These are phyloP conservation scores for Alternaria burnsii DNA, from an alignment of 2,329 filamentous ascomycete species.

Conservation along the genomic window DNA sequence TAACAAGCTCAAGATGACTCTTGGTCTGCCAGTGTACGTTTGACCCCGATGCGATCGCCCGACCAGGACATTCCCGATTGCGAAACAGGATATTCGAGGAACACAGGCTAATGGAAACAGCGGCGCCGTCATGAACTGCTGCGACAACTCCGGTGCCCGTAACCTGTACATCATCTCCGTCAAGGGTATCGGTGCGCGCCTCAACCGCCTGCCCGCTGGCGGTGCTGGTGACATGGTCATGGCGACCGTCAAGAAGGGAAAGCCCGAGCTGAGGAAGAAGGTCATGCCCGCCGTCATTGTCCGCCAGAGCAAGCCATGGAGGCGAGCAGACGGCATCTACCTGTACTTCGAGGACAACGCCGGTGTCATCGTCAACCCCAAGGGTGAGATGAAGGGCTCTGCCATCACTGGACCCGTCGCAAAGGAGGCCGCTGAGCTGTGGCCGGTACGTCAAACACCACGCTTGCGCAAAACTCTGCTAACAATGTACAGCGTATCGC, in stretches of 20 bases:
- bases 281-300: constrained; percentile 99
- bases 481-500: constrained; percentile 82
- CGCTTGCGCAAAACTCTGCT: constrained; percentile 28
- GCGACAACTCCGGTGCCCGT: constrained; percentile 97
- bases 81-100: constrained; percentile 20
- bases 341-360: constrained; percentile 99
- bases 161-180: constrained; percentile 99
- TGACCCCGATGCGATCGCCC: constrained; percentile 28
- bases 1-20: constrained; percentile 99
- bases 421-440: constrained; percentile 99
- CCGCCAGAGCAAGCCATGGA: constrained; percentile 99
- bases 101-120: constrained; percentile 60
- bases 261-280: constrained; percentile 99
- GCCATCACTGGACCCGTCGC: constrained; percentile 99
- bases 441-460: constrained; percentile 76
- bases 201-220: constrained; percentile 95
- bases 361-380: constrained; percentile 99
- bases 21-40: constrained; percentile 99
- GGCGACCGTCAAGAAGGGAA: constrained; percentile 99
- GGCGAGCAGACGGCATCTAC: constrained; percentile 97
- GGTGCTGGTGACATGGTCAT: constrained; percentile 99
- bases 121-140: constrained; percentile 99
- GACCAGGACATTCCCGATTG: constrained; percentile 5
- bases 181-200: constrained; percentile 96
- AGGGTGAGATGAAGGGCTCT: constrained; percentile 99